phyloP scores from a whole-genome alignment of 75 land plant species.

The Selaginella moellendorffii region DNA sequence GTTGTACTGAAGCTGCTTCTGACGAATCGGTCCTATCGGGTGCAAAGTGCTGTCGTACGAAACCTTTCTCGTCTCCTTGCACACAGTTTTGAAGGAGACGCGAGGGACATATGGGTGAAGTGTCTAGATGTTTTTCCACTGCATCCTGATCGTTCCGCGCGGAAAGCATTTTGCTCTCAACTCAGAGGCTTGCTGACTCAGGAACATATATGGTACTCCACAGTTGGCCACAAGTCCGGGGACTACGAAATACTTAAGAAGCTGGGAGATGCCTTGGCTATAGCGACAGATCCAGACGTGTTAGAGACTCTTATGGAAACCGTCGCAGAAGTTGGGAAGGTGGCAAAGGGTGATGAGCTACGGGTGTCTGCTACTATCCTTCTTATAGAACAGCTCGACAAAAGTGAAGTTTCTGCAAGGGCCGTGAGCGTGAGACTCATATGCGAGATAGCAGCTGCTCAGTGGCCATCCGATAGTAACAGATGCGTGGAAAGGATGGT shows the following conservation, averaged over 20 bases:
- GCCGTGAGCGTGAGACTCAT: conserved; percentile 43
- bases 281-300: conserved; percentile 46
- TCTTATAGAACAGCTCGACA: conserved; percentile 80
- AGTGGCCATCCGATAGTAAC: conserved; percentile 16
- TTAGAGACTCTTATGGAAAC: conserved; percentile 56
- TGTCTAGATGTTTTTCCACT: conserved; percentile 54
- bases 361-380: conserved; percentile 51
- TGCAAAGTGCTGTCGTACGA: conserved; percentile 39
- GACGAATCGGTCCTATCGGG: neutral
- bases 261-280: conserved; percentile 47
- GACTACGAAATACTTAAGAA: conserved; percentile 39
- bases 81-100: conserved; percentile 25
- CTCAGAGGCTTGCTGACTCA: conserved; percentile 51
- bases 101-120: conserved; percentile 37
- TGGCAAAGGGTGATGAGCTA: conserved; percentile 40
- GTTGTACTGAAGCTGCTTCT: neutral
- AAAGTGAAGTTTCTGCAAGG: conserved; percentile 35
- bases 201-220: conserved; percentile 26
- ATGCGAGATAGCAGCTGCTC: conserved; percentile 32
- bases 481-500: conserved; percentile 19
- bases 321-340: conserved; percentile 45
- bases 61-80: conserved; percentile 40
- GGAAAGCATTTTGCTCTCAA: conserved; percentile 66
- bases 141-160: conserved; percentile 39
- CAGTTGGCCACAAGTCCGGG: conserved; percentile 34